phyloP scores from a whole-genome alignment of 2,329 filamentous ascomycete genomes.

The Aspergillus uvarum region DNA sequence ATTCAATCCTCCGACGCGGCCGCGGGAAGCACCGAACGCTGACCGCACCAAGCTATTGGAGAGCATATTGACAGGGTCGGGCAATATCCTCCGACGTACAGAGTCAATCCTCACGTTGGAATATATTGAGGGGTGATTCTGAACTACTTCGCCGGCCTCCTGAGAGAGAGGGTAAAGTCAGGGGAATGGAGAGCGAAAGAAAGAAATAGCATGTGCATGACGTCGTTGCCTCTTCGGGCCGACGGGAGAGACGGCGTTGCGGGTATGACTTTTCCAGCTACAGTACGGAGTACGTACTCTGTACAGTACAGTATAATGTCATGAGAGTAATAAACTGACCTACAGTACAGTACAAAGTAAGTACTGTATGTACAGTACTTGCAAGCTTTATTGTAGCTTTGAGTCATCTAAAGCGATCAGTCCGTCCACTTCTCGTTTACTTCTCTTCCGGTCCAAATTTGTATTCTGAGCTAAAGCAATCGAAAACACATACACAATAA shows the following conservation, averaged over 20 bases:
- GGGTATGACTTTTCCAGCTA: not conserved
- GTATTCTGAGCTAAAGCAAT: too few relatives aligned
- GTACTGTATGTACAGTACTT: too few relatives aligned
- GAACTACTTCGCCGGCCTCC: not conserved
- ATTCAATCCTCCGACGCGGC: conserved; percentile 12
- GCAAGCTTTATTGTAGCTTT: too few relatives aligned
- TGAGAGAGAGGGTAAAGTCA: not conserved
- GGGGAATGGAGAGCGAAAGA: not conserved
- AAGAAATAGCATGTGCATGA: conserved; percentile 15
- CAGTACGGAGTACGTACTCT: not conserved
- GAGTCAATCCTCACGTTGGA: not conserved
- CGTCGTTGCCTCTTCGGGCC: conserved; percentile 24
- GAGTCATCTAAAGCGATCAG: too few relatives aligned
- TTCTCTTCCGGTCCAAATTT: too few relatives aligned
- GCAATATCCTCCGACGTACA: not conserved
- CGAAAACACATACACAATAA: too few relatives aligned
- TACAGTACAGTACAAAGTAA: too few relatives aligned
- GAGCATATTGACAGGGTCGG: conserved; percentile 25
- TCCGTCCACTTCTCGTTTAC: too few relatives aligned
- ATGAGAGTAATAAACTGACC: too few relatives aligned
- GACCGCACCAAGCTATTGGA: conserved; percentile 27
- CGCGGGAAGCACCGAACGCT: conserved; percentile 16
- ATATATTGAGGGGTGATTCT: not conserved
- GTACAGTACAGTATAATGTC: too few relatives aligned
- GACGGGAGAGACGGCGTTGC: conserved; percentile 15